Conservation (phyloP, 2,329 filamentous ascomycete genomes). For the Neopestalotiopsis sp. region DNA sequence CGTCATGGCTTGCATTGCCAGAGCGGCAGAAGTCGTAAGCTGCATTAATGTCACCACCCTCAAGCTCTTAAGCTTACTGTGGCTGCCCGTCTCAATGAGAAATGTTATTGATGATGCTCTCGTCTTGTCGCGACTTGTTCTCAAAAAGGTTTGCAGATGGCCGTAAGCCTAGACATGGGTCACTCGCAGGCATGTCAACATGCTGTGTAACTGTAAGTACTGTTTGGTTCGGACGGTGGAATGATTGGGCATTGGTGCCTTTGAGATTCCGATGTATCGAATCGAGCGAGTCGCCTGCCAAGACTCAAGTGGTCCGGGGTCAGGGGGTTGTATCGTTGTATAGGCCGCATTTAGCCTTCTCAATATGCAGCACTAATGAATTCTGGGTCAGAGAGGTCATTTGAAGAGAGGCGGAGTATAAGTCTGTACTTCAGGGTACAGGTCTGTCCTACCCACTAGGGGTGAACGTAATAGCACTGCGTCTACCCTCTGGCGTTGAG, state of each 20-base stretch:
- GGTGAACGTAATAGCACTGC: not conserved
- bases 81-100: not conserved
- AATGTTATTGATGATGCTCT: not conserved
- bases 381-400: not conserved
- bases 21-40: conserved; percentile 3
- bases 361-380: not conserved
- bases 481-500: not conserved
- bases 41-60: conserved; percentile 6
- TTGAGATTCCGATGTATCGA: not conserved
- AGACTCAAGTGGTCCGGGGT: not conserved
- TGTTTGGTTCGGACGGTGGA: not conserved
- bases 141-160: not conserved
- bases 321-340: not conserved
- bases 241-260: not conserved
- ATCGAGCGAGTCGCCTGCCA: not conserved
- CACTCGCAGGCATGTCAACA: not conserved
- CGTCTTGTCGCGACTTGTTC: no score
- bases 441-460: not conserved
- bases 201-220: not conserved
- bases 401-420: not conserved
- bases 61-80: not conserved
- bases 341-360: not conserved
- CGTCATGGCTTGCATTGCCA: conserved; percentile 5
- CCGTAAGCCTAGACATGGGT: not conserved
- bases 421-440: not conserved